phyloP scores from a whole-genome alignment of 75 land plant genomes.

The Isoetes taiwanensis region DNA sequence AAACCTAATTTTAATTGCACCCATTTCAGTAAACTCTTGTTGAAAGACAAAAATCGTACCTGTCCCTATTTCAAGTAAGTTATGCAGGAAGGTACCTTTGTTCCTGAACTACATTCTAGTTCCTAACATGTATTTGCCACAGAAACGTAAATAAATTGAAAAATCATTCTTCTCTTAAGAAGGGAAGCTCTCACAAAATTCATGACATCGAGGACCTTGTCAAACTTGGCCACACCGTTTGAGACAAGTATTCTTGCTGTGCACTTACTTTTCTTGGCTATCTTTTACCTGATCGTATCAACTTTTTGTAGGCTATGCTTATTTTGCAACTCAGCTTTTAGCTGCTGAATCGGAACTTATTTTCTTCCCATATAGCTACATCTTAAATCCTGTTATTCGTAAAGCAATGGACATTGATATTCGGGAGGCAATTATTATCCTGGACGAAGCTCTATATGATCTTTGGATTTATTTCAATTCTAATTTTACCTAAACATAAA shows the following conservation, averaged over 20 bases:
- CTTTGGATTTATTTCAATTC: background rate
- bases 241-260: slow-evolving; percentile 28
- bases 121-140: no score
- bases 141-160: slow-evolving; percentile 73
- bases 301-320: slow-evolving; percentile 79
- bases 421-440: slow-evolving; percentile 58
- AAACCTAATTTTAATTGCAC: no score
- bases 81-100: background rate
- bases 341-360: slow-evolving; percentile 68
- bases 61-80: slow-evolving; percentile 75
- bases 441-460: slow-evolving; percentile 97
- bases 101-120: no score
- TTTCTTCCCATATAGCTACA: slow-evolving; percentile 86
- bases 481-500: background rate
- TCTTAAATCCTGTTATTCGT: slow-evolving; percentile 68
- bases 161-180: slow-evolving; percentile 59
- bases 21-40: slow-evolving; percentile 64
- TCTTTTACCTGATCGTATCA: no score
- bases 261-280: slow-evolving; percentile 4
- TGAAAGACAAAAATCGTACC: slow-evolving; percentile 29
- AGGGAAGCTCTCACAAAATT: slow-evolving; percentile 71
- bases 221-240: slow-evolving; percentile 54
- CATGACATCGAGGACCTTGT: slow-evolving; percentile 98
- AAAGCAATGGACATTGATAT: slow-evolving; percentile 83
- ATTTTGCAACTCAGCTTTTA: slow-evolving; percentile 75